These are phyloP conservation scores for Lactarius deliciosus DNA, from an alignment of 768 basidiomycete genomes.

Conservation along the genomic window DNA sequence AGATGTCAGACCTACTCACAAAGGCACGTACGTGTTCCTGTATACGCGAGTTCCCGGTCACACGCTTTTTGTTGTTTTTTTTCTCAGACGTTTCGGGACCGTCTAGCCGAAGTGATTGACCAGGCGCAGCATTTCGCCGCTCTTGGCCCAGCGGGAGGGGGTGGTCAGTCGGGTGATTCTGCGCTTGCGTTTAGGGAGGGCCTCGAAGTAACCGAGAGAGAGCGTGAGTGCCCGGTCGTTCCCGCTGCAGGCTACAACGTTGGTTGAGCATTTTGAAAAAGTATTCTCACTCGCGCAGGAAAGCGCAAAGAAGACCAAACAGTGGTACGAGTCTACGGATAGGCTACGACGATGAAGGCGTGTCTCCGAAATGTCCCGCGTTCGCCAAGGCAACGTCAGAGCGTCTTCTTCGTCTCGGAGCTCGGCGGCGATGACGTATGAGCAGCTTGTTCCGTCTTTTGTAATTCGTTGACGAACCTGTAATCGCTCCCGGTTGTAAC, in stretches of 20 bases:
- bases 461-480: slow-evolving; percentile 69
- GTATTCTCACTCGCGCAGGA: slow-evolving; percentile 88
- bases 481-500: slow-evolving; percentile 23
- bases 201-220: slow-evolving; percentile 88
- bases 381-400: neutral
- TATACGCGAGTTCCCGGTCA: neutral
- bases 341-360: slow-evolving; percentile 45
- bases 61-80: slow-evolving; percentile 6
- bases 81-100: slow-evolving; percentile 70
- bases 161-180: slow-evolving; percentile 51
- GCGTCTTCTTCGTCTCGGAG: slow-evolving; percentile 25
- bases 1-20: slow-evolving; percentile 69
- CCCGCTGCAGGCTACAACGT: slow-evolving; percentile 11
- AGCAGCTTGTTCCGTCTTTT: slow-evolving; percentile 2
- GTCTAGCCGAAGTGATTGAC: slow-evolving; percentile 76
- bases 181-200: slow-evolving; percentile 86
- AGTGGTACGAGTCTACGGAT: slow-evolving; percentile 81
- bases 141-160: slow-evolving; percentile 56
- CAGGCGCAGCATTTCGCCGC: slow-evolving; percentile 88
- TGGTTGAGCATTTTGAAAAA: slow-evolving; percentile 35
- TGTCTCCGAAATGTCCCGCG: neutral
- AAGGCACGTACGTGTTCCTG: slow-evolving; percentile 44
- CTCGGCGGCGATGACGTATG: neutral
- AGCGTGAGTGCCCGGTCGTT: slow-evolving; percentile 55
- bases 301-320: slow-evolving; percentile 70